phyloP scores from a whole-genome alignment of 2,329 filamentous ascomycete genomes.

The Colletotrichum viniferum region DNA sequence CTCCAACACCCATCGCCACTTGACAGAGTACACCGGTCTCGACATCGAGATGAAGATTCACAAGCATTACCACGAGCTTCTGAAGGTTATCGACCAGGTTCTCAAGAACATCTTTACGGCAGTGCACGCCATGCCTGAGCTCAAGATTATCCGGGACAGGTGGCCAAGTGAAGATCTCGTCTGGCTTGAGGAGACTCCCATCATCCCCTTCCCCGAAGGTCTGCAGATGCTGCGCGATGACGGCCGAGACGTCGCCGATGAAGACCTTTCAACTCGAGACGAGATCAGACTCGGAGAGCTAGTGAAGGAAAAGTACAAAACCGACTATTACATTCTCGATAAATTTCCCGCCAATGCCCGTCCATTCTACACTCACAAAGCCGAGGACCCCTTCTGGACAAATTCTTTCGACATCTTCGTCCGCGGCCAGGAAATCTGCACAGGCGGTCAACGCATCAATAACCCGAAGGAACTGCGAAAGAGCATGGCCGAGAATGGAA shows the following conservation, averaged over 20 bases:
- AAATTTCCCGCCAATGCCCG: slow-evolving; percentile 86
- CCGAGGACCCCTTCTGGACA: slow-evolving; percentile 73
- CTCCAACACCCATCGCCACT: slow-evolving; percentile 91
- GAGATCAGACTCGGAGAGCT: slow-evolving; percentile 86
- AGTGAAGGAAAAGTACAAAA: slow-evolving; percentile 83
- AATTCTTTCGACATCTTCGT: slow-evolving; percentile 97
- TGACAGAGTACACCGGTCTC: slow-evolving; percentile 93
- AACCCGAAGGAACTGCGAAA: slow-evolving; percentile 75
- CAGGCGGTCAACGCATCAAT: slow-evolving; percentile 92
- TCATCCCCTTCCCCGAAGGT: slow-evolving; percentile 80
- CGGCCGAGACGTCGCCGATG: slow-evolving; percentile 74
- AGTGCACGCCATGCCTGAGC: slow-evolving; percentile 61
- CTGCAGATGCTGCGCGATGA: slow-evolving; percentile 84
- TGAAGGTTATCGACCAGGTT: slow-evolving; percentile 77
- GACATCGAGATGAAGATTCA: slow-evolving; percentile 94
- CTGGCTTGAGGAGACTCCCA: slow-evolving; percentile 84
- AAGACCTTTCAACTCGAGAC: slow-evolving; percentile 84
- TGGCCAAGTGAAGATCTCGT: slow-evolving; percentile 88
- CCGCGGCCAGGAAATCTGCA: slow-evolving; percentile 89
- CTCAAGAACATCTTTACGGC: slow-evolving; percentile 73
- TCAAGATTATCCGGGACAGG: slow-evolving; percentile 79
- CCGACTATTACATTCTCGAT: slow-evolving; percentile 93
- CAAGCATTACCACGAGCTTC: slow-evolving; percentile 86
- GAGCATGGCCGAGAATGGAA: slow-evolving; percentile 77
- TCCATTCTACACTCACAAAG: slow-evolving; percentile 92